Percentiles rank a stretch among this genome's conserved stretches.
phyloP scores from a whole-genome alignment of 306 rosid genomes.

The Pyrus betulifolia region DNA sequence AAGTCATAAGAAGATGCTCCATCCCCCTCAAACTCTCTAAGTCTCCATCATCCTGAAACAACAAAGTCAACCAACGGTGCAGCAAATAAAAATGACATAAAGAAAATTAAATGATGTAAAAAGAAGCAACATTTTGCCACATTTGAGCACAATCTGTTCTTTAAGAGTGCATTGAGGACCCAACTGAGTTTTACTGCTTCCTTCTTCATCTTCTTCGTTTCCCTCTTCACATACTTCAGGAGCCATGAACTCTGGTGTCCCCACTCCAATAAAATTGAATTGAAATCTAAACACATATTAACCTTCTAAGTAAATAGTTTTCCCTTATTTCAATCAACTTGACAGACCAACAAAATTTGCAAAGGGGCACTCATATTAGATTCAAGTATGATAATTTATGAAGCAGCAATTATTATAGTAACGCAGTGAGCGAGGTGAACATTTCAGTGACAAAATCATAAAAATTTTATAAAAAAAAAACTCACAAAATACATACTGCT shows the following conservation, averaged over 20 bases:
- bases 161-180: conserved; percentile 47
- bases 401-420: neutral
- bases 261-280: conserved; percentile 24
- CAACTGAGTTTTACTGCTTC: conserved; percentile 24
- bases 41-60: conserved; percentile 22
- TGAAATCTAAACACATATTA: conserved; percentile 14
- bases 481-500: conserved; percentile 52
- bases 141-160: conserved; percentile 26
- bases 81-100: neutral
- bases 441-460: neutral
- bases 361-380: too few relatives aligned
- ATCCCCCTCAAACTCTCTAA: conserved; percentile 43
- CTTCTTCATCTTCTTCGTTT: conserved; percentile 34
- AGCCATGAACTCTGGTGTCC: conserved; percentile 98
- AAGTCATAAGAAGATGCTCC: conserved; percentile 34
- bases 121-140: neutral
- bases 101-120: neutral
- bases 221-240: conserved; percentile 87
- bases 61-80: conserved; percentile 1
- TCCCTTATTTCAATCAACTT: neutral
- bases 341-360: neutral
- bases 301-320: conserved; percentile 7
- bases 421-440: conserved; percentile 78
- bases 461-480: neutral
- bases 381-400: neutral